Percentiles rank a stretch among this genome's conserved stretches.
phyloP scores from a whole-genome alignment of 495 filamentous ascomycete species.

The Penicillium longicatenatum region DNA sequence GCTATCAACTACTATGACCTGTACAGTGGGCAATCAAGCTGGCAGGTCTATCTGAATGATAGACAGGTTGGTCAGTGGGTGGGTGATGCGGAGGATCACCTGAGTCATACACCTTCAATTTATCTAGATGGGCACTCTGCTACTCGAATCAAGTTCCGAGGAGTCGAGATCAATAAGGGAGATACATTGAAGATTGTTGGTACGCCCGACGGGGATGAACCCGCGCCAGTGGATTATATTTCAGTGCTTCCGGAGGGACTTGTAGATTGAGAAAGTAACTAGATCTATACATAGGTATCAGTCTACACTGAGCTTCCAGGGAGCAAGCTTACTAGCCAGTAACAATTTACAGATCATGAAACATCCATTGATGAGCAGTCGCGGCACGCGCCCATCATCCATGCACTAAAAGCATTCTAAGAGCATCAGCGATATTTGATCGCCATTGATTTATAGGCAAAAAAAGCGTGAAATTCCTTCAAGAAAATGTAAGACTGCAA shows the following conservation, averaged over 20 bases:
- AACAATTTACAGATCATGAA: too few relatives aligned
- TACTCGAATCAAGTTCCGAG: conserved; percentile 58
- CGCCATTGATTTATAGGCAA: too few relatives aligned
- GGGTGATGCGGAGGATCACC: conserved; percentile 55
- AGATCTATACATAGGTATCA: too few relatives aligned
- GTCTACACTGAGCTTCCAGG: too few relatives aligned
- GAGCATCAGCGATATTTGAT: not conserved
- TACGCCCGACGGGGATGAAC: conserved; percentile 58
- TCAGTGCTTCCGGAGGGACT: conserved; percentile 59
- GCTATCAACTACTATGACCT: conserved; percentile 69
- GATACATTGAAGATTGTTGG: conserved; percentile 62
- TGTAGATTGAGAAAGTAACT: conserved; percentile 47
- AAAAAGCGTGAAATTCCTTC: too few relatives aligned
- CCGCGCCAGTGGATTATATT: conserved; percentile 68
- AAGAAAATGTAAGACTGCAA: too few relatives aligned
- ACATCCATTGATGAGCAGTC: not conserved
- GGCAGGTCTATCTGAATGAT: conserved; percentile 55
- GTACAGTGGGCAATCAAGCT: conserved; percentile 54
- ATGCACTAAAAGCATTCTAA: not conserved
- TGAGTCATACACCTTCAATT: conserved; percentile 57
- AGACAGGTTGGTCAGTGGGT: conserved; percentile 56
- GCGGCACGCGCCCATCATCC: not conserved
- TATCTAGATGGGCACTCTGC: conserved; percentile 66
- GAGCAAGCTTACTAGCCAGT: not conserved
- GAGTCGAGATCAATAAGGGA: conserved; percentile 52